A percentile compares a stretch with the other conserved stretches of the same genome.
Evolutionary conservation across 768 basidiomycete genomes (phyloP).

Genomic region (Psilocybe azurescens): DNA sequence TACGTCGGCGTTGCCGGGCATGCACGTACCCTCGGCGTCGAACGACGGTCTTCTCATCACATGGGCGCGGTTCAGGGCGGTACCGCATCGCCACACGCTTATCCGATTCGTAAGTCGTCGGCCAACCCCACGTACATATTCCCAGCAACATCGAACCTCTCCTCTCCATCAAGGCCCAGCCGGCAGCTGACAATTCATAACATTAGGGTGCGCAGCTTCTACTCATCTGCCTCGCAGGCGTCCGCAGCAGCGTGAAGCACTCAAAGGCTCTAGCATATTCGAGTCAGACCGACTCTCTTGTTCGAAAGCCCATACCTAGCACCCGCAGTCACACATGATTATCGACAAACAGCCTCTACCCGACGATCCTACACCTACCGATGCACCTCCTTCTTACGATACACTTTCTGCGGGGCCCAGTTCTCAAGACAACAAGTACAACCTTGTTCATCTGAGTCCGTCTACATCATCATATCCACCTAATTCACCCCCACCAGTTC

Average conservation of each 20-base stretch:
- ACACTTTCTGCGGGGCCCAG: conserved; percentile 15
- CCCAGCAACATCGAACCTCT: neutral
- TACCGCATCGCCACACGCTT: conserved; percentile 6
- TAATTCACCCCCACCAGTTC: conserved; percentile 13
- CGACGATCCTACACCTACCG: no score
- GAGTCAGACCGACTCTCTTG: neutral
- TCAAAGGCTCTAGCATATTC: neutral
- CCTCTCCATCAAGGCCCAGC: neutral
- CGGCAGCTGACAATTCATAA: neutral
- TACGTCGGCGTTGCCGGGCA: neutral
- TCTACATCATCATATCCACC: conserved; percentile 13
- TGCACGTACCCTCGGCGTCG: no score
- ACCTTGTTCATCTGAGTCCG: conserved; percentile 5
- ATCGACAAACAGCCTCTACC: no score
- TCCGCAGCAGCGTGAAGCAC: conserved; percentile 1
- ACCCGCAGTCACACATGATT: no score
- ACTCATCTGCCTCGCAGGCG: neutral
- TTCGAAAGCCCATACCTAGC: no score
- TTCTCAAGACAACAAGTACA: conserved; percentile 14
- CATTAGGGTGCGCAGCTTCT: neutral
- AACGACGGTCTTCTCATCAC: neutral
- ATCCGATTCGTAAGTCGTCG: neutral
- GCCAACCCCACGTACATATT: neutral
- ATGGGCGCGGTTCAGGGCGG: neutral
- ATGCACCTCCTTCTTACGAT: conserved; percentile 42